phyloP scores from a whole-genome alignment of 2,329 filamentous ascomycete genomes.

The Fusarium algeriense region DNA sequence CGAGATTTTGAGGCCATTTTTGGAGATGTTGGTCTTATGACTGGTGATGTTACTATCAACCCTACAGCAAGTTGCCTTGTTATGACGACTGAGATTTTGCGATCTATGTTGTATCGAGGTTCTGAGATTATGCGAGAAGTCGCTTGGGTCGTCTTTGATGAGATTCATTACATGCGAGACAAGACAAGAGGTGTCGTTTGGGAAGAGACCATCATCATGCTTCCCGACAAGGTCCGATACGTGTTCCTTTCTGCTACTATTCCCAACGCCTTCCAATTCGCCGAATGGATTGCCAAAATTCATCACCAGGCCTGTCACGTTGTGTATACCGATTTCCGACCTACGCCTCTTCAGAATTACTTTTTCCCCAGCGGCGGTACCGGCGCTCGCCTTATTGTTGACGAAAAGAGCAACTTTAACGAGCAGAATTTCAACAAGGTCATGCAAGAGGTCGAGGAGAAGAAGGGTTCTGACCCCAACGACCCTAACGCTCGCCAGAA shows the following conservation, averaged over 20 bases:
- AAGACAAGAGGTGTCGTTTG: constrained; percentile 95
- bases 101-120: constrained; percentile 97
- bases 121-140: constrained; percentile 99
- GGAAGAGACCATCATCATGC: constrained; percentile 98
- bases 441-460: constrained; percentile 89
- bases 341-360: constrained; percentile 96
- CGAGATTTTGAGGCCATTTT: constrained; percentile 96
- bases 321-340: constrained; percentile 98
- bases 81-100: constrained; percentile 99
- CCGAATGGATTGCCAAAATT: constrained; percentile 98
- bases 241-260: constrained; percentile 99
- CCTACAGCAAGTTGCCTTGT: constrained; percentile 97
- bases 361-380: constrained; percentile 95
- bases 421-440: constrained; percentile 98
- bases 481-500: constrained; percentile 84
- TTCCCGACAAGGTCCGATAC: constrained; percentile 98
- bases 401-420: constrained; percentile 95
- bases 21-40: constrained; percentile 97
- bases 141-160: constrained; percentile 97
- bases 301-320: constrained; percentile 98
- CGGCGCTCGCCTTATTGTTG: constrained; percentile 93
- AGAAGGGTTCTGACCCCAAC: constrained; percentile 84
- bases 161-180: constrained; percentile 98
- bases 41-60: constrained; percentile 98
- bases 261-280: constrained; percentile 98